Evolutionary conservation across 2,329 filamentous ascomycete genomes (phyloP), one percentile per base, ranked within the genome.

Genomic region (Dendryphion nanum): DNA sequence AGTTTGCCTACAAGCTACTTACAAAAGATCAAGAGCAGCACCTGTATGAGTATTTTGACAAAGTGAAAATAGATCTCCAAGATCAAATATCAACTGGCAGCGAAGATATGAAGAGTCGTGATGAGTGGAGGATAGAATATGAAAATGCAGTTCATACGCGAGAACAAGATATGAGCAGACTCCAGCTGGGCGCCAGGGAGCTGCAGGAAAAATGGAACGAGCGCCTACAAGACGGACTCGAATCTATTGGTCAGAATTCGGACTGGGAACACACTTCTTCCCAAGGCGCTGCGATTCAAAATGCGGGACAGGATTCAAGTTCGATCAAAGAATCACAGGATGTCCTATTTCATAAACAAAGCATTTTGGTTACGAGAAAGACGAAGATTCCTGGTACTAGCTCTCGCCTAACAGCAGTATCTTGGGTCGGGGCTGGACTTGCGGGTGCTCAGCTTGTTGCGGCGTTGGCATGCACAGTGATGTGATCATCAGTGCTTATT

Each of bases 381-480:
- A 26, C 8, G 23, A 8, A 26, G 23, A 26, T 26, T 26, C n/a
- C 8, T 26, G 23, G n/a, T n/a, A 26, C 23, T 26, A 26, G n/a
- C 23, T 8, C 8, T 8, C 8, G 8, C 8, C 8, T 26, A 8
- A 26, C 23, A n/a, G n/a, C 23, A 8, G 23, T 24, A 18, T 38
- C 35, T 8, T 17, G 31, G 5, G 29, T 37, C 23, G 40, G 42
- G 5, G 37, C 42, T 7, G 37, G 39, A 12, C 21, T 45, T 24
- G 45, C 45, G 13, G 42, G 35, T 8, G 37, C 35, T 8, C 45
- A 48, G 14, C 42, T 48, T 23, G 35, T 43, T 23, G 45, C 42
- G 18, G 42, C 45, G n/a, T 20, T 45, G 6, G 42, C 45, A 8
- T 48, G 45, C 33, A 42, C 32, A 16, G 45, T 48, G 10, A 48